A percentile compares a stretch with the other conserved stretches of the same genome.
Conservation (phyloP, 495 filamentous ascomycete species). For the Penicillium daleae region DNA sequence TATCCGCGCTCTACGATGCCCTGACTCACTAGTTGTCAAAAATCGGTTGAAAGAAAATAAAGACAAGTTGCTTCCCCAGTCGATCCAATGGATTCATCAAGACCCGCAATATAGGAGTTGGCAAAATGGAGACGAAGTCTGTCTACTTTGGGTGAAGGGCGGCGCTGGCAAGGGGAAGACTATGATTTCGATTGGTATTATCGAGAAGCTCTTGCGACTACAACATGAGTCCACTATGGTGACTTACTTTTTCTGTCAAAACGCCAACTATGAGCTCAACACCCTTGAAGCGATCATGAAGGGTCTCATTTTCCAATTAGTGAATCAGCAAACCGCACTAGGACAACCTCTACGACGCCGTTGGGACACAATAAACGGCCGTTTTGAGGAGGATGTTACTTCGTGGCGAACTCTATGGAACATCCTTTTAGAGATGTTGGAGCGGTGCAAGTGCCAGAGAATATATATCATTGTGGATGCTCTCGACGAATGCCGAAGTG, state of each 20-base stretch:
- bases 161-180: slow-evolving; percentile 55
- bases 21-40: slow-evolving; percentile 9
- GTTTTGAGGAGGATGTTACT: slow-evolving; percentile 7
- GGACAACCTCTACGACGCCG: slow-evolving; percentile 29
- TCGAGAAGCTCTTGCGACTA: slow-evolving; percentile 27
- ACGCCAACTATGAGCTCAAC: slow-evolving; percentile 38
- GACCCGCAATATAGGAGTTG: slow-evolving; percentile 8
- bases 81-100: slow-evolving; percentile 11
- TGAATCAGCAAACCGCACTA: slow-evolving; percentile 31
- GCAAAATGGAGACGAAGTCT: slow-evolving; percentile 1
- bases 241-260: slow-evolving; percentile 54
- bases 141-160: slow-evolving; percentile 52
- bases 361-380: slow-evolving; percentile 10
- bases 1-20: slow-evolving; percentile 8
- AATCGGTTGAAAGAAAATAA: slow-evolving; percentile 12
- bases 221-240: slow-evolving; percentile 13
- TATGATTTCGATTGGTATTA: slow-evolving; percentile 46
- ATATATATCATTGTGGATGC: slow-evolving; percentile 24
- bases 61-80: slow-evolving; percentile 10
- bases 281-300: slow-evolving; percentile 42
- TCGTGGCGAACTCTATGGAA: slow-evolving; percentile 28
- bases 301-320: slow-evolving; percentile 42
- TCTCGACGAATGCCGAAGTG: slow-evolving; percentile 25
- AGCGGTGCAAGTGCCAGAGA: slow-evolving; percentile 2
- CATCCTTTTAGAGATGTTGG: slow-evolving; percentile 38